Conservation (phyloP, 352 stramenopile species). For the Globisporangium canariense region DNA sequence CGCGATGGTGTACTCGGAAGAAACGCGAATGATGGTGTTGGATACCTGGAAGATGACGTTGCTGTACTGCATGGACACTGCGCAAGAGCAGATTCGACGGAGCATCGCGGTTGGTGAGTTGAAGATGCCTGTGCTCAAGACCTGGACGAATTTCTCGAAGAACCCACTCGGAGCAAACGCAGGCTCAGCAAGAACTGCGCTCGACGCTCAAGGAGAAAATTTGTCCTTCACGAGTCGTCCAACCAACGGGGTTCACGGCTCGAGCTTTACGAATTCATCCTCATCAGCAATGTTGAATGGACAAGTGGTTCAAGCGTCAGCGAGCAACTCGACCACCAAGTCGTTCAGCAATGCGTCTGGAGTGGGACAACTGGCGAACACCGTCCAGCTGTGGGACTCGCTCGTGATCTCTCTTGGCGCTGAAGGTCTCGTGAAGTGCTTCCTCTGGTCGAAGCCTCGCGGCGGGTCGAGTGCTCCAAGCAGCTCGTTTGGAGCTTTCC, state of each 20-base stretch:
- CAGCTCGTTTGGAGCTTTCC: slow-evolving; percentile 26
- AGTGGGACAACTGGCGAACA: not conserved
- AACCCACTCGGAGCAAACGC: slow-evolving; percentile 2
- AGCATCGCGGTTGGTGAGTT: slow-evolving; percentile 62
- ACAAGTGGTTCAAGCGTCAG: not conserved
- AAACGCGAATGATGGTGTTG: slow-evolving; percentile 73
- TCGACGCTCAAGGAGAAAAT: not conserved
- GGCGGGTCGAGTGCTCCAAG: slow-evolving; percentile 15
- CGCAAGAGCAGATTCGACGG: slow-evolving; percentile 76
- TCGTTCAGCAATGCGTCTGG: slow-evolving; percentile 8
- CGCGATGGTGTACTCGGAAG: slow-evolving; percentile 65
- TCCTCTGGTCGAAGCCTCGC: slow-evolving; percentile 72
- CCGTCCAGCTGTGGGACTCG: slow-evolving; percentile 50
- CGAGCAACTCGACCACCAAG: slow-evolving; percentile 7
- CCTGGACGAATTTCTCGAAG: slow-evolving; percentile 3
- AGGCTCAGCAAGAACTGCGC: not conserved
- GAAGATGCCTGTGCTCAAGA: slow-evolving; percentile 26
- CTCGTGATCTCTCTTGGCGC: slow-evolving; percentile 71
- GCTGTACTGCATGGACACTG: slow-evolving; percentile 71
- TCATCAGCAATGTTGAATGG: slow-evolving; percentile 1
- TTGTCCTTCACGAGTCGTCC: not conserved
- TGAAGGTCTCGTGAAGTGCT: slow-evolving; percentile 78
- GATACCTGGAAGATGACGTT: slow-evolving; percentile 74
- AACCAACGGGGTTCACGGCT: not conserved
- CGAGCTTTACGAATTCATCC: slow-evolving; percentile 9